Evolutionary conservation across 306 rosid genomes (phyloP), one percentile per base, ranked within the genome.

Genomic region (Medicago arabica): DNA sequence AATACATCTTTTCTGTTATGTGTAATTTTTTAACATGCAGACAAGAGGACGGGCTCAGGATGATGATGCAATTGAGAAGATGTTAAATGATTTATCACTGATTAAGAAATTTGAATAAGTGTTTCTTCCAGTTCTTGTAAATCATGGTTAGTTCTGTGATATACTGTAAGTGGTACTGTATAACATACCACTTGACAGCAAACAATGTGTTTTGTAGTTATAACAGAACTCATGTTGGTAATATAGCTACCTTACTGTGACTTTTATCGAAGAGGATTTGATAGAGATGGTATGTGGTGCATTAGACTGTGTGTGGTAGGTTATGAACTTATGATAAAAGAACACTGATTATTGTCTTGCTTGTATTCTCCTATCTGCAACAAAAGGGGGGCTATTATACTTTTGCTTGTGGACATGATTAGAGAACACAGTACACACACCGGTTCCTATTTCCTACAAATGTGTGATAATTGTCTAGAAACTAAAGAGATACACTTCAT

Each of bases 1-100:
- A 51, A 57, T 61, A 6, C 44, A 76, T 75, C 49, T 44, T 46
- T 31, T 62, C 34, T 0, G 2, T 40, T 58, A 23, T 71, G 15
- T 51, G 47, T 51, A 1, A 0, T 51, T 61, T 58, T 67, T 55
- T 14, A 8, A 36, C 70, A 6, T 82, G 78, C 90, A 94, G 98
- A 87, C 97, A 60, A 94, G 91, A 78, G 98, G 98, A 70, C 86
- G 98, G 31, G 90, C 87, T 21, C 97, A 92, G 39, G 97, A 95
- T 15, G 97, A 95, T 25, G 98, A 95, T 41, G 97, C 96, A 12
- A 95, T 95, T 10, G 96, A 95, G 87, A 95, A 92, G 76, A 95
- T 95, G 97, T 80, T 95, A 83, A 89, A 83, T 47, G 98, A 95
- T 71, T 81, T 92, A 7, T 91, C 98, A 1, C 68, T 95, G 38